Base-by-base conservation (phyloP, 495 filamentous ascomycete species). In the Chlorociboria aeruginascens region DNA sequence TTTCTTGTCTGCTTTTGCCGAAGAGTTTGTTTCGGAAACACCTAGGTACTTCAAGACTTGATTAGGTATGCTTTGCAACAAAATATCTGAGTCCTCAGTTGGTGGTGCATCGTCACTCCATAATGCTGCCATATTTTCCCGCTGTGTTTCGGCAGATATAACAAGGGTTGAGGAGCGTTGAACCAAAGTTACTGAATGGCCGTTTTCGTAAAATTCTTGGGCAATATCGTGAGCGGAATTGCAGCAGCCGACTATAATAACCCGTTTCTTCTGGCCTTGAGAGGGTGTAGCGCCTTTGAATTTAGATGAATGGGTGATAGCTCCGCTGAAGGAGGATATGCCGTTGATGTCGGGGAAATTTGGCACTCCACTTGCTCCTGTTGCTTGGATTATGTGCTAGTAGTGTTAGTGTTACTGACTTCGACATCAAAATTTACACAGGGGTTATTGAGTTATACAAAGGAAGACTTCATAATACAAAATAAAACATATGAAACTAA, bases 191-290 rank as follows among this genome's bases (percentile, higher is more conserved):
- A 89, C 82, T n/a, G 83, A 71, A 53, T 84, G 83, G 1, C 87
- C 87, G 35, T 84, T 79, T 56, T 90, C 85, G 59, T 78, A 79
- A 57, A 72, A 90, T 54, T 90, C 82, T 58, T 90, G 84, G 30
- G 82, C 80, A 51, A 93, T 93, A 59, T 93, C 87, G 54, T 89
- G 80, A 9, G 71, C 78, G 1, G 83, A 89, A 59, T 89, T 92
- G 63, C 86, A 86, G 29, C 78, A 81, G 4, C 87, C 87, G 7
- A 94, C 72, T 0, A 94, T 76, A 14, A 92, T 63, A 1, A 77
- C 86, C 52, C 80, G 83, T 57, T 81, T 85, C 3, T 71, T 72
- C 29, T 59, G 52, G 0, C 62, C 61, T n/a, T 55, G 17, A 8
- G 65, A 50, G 6, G 61, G 29, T 4, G 63, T 59, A 7, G 74